Conservation (phyloP, 768 basidiomycete genomes). For the Xanthoconium purpureum region DNA sequence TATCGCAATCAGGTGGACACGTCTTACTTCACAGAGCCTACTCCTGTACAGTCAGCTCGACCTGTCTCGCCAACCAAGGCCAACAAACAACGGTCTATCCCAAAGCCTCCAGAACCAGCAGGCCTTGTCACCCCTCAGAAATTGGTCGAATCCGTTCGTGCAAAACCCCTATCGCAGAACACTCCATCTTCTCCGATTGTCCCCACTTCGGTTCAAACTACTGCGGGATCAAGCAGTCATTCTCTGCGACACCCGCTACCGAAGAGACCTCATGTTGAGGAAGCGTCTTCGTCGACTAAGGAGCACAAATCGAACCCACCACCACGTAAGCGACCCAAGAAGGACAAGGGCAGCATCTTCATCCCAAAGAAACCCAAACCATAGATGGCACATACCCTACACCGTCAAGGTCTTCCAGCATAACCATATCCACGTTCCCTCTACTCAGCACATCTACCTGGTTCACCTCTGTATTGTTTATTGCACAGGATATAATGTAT, state of each 20-base stretch:
- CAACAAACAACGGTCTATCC: constrained; percentile 20
- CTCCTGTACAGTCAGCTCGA: constrained; percentile 10
- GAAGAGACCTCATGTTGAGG: constrained; percentile 22
- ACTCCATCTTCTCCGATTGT: neutral
- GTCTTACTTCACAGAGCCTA: constrained; percentile 39
- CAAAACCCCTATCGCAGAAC: constrained; percentile 21
- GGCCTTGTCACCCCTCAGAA: constrained; percentile 40
- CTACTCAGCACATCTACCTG: constrained; percentile 1
- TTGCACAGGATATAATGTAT: constrained; percentile 14
- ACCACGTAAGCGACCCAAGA: constrained; percentile 31
- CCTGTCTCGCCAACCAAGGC: constrained; percentile 21
- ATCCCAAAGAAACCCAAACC: constrained; percentile 56
- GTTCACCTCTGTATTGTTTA: constrained; percentile 8
- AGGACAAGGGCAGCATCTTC: constrained; percentile 45
- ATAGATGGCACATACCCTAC: constrained; percentile 12
- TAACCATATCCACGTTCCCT: neutral
- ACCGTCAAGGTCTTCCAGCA: neutral
- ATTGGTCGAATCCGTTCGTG: constrained; percentile 30
- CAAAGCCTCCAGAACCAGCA: constrained; percentile 24
- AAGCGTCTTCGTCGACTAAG: constrained; percentile 15
- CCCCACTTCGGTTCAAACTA: neutral
- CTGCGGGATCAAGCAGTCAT: constrained; percentile 7
- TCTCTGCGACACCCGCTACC: constrained; percentile 7
- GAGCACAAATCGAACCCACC: constrained; percentile 28
- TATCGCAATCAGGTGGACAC: constrained; percentile 29